A percentile compares a stretch with the other conserved stretches of the same genome.
These are phyloP conservation scores for Thalassiosira exigua DNA, from an alignment of 352 stramenopile genomes.

Conservation along the genomic window DNA sequence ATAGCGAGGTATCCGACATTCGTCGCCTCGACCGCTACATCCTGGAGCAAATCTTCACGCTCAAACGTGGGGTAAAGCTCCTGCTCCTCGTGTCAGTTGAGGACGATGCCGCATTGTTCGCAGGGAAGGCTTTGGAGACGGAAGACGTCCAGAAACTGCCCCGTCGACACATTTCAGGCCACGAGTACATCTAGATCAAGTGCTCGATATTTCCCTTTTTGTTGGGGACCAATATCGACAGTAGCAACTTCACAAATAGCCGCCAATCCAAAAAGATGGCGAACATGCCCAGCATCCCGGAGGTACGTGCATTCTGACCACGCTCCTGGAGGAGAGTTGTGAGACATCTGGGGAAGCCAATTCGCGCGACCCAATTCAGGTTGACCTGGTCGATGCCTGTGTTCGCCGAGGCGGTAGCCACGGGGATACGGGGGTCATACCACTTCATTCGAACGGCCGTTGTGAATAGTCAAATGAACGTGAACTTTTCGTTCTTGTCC, in stretches of 20 bases:
- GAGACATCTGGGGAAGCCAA: not conserved
- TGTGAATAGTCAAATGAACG: not conserved
- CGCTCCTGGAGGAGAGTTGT: constrained; percentile 5
- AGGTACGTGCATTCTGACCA: not conserved
- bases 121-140: not conserved
- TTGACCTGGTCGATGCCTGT: constrained; percentile 3
- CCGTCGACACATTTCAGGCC: not conserved
- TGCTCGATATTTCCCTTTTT: not conserved
- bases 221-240: too few relatives aligned
- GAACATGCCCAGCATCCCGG: not conserved
- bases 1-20: not conserved
- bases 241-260: not conserved
- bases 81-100: not conserved
- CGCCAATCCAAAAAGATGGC: not conserved
- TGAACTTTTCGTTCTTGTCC: constrained; percentile 11
- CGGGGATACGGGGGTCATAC: not conserved
- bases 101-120: not conserved
- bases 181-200: not conserved
- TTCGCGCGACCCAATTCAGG: not conserved
- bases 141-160: not conserved
- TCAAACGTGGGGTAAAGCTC: not conserved
- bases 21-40: constrained; percentile 2
- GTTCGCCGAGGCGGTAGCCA: constrained; percentile 6
- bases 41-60: not conserved
- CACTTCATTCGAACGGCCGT: not conserved